Base-by-base conservation (phyloP, 2,329 filamentous ascomycete species). In the Aureobasidium melanogenum region DNA sequence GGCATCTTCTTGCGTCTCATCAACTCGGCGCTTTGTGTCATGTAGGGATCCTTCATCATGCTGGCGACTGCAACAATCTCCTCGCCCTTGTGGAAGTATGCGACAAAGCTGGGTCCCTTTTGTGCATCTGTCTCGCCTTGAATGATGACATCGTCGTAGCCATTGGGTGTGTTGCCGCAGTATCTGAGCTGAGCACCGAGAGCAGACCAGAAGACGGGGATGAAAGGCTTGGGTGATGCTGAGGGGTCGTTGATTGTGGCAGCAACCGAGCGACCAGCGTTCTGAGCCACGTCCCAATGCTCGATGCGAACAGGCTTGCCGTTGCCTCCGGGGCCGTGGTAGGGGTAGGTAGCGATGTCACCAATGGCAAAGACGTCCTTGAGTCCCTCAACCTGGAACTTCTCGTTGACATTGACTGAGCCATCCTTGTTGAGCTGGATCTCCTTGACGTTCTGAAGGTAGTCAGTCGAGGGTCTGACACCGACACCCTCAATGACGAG, bases 251-350 rank as follows among this genome's bases (percentile, higher is more conserved):
- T 82, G 69, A 99, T 96, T 68, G 89, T 84, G 57, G 80, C 80
- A 1, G 91, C 94, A 1, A 88, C 93, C 26, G 83, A 82, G 46
- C 93, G 88, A 2, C 94, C 94, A 1, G 89, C 81, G 70, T 97
- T 97, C 71, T 97, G 94, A 5, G 94, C 94, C 2, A 99, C 94
- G 75, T 97, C 93, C 94, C 94, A 99, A 73, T 99, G 94, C 79
- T 99, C 94, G 70, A 97, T 97, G 65, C 94, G 87, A 0, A 88
- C 84, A 19, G 82, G 81, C 47, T 80, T 81, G 64, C 89, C 90
- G 17, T 88, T 82, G 28, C 90, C 88, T 26, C 89, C 91, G 0
- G 94, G 94, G 1, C 94, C 94, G 72, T 90, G 83, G 78, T 99
- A 99, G 0, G 94, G 94, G 74, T 91, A 97, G 0, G 89, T 92